Evolutionary conservation across 257 asterid species (phyloP).

Genomic region (Eustoma russellianum): DNA sequence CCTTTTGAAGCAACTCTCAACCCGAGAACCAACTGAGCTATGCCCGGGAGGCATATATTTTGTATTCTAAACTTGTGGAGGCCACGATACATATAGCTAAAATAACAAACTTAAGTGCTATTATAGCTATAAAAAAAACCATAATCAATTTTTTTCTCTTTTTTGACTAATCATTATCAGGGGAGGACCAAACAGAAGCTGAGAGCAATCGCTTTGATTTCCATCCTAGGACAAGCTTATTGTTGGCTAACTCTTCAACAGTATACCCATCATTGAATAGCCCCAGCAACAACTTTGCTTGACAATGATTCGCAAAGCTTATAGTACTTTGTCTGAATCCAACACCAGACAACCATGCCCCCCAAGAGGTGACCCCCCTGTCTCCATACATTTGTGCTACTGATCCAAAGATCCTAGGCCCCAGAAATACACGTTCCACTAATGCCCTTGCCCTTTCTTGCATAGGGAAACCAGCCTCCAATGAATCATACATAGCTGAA

Average conservation of each 20-base stretch:
- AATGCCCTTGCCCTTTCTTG: conserved; percentile 49
- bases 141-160: too few species aligned
- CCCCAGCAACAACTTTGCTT: conserved; percentile 60
- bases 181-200: conserved; percentile 64
- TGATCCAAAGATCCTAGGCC: conserved; percentile 51
- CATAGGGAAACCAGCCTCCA: conserved; percentile 75
- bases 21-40: too few species aligned
- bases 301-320: conserved; percentile 74
- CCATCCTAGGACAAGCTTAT: conserved; percentile 71
- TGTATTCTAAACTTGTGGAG: too few species aligned
- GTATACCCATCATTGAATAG: conserved; percentile 69
- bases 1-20: too few species aligned
- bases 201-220: conserved; percentile 68
- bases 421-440: conserved; percentile 59
- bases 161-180: conserved; percentile 27
- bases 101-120: too few species aligned
- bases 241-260: conserved; percentile 51
- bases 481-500: conserved; percentile 55
- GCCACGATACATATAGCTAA: too few species aligned
- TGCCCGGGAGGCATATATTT: too few species aligned
- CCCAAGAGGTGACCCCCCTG: conserved; percentile 43
- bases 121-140: too few species aligned
- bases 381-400: conserved; percentile 40
- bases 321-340: conserved; percentile 33
- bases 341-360: conserved; percentile 36